These are phyloP conservation scores for Pyrus hybrid DNA, from an alignment of 331 rosid genomes.

Conservation along the genomic window DNA sequence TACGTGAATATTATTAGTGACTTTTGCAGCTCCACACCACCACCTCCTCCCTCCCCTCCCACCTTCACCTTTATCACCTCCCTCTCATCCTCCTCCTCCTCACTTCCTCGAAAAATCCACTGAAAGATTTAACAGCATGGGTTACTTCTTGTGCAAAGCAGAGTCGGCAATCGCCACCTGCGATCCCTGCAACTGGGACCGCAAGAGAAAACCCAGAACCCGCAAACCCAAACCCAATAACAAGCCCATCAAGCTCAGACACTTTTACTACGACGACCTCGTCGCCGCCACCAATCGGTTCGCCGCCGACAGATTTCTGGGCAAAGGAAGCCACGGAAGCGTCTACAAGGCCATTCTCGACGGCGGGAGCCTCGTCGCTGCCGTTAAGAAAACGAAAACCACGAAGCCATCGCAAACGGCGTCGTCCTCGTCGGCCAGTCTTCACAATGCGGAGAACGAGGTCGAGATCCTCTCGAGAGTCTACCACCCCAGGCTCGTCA, in stretches of 20 bases:
- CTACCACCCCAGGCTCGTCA: slow-evolving; percentile 52
- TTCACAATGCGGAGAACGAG: slow-evolving; percentile 65
- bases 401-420: background rate
- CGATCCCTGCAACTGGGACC: slow-evolving; percentile 45
- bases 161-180: slow-evolving; percentile 69
- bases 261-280: slow-evolving; percentile 46
- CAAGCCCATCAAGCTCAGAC: slow-evolving; percentile 22
- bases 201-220: slow-evolving; percentile 20
- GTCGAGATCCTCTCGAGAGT: slow-evolving; percentile 79
- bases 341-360: slow-evolving; percentile 72
- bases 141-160: slow-evolving; percentile 68
- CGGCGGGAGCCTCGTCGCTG: slow-evolving; percentile 53
- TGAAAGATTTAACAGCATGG: slow-evolving; percentile 31
- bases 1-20: slow-evolving; percentile 15
- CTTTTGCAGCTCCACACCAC: slow-evolving; percentile 26
- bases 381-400: slow-evolving; percentile 54
- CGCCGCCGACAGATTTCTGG: slow-evolving; percentile 57
- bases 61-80: background rate
- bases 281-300: slow-evolving; percentile 47
- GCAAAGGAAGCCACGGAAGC: slow-evolving; percentile 86
- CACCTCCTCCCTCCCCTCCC: background rate
- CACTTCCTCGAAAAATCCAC: background rate
- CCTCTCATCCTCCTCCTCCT: background rate
- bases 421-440: background rate
- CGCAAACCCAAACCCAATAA: background rate